phyloP scores from a whole-genome alignment of 805 yeast species.

The Lipomyces spencermartinsiae region DNA sequence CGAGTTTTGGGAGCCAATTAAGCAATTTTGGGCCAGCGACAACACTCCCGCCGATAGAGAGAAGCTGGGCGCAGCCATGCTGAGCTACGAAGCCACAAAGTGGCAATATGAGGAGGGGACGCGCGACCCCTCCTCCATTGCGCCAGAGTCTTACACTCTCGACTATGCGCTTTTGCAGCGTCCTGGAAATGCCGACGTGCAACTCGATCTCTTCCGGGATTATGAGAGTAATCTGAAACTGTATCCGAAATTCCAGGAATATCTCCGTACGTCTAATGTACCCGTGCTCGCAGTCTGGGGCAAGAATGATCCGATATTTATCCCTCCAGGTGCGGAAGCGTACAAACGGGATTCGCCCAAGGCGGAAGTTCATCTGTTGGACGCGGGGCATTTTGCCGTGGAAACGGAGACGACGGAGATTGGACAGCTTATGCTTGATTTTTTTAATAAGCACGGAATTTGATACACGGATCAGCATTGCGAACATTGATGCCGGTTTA shows the following conservation, averaged over 20 bases:
- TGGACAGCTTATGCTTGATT: slow-evolving; percentile 45
- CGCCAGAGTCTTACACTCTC: slow-evolving; percentile 47
- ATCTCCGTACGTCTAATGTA: slow-evolving; percentile 44
- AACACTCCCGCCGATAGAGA: slow-evolving; percentile 7
- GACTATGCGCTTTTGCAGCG: slow-evolving; percentile 45
- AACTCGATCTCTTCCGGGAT: slow-evolving; percentile 49
- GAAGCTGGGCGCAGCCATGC: neutral
- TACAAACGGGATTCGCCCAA: slow-evolving; percentile 47
- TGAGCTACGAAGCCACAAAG: slow-evolving; percentile 7
- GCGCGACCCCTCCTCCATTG: slow-evolving; percentile 41
- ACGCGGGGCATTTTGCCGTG: slow-evolving; percentile 53
- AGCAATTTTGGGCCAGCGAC: slow-evolving; percentile 46
- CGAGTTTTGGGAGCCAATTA: slow-evolving; percentile 51
- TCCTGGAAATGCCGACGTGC: slow-evolving; percentile 45
- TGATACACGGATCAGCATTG: neutral
- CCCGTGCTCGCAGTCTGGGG: slow-evolving; percentile 54
- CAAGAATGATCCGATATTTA: slow-evolving; percentile 50
- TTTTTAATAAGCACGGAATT: slow-evolving; percentile 6
- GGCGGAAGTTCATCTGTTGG: slow-evolving; percentile 43
- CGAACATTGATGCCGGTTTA: too few relatives aligned
- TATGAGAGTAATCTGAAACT: slow-evolving; percentile 48
- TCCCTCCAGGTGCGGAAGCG: slow-evolving; percentile 50
- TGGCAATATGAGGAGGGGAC: slow-evolving; percentile 48
- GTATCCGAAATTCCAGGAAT: slow-evolving; percentile 51
- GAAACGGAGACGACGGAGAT: slow-evolving; percentile 46